Evolutionary conservation across 2,329 filamentous ascomycete genomes (phyloP).

Genomic region (Lachnellula willkommii): DNA sequence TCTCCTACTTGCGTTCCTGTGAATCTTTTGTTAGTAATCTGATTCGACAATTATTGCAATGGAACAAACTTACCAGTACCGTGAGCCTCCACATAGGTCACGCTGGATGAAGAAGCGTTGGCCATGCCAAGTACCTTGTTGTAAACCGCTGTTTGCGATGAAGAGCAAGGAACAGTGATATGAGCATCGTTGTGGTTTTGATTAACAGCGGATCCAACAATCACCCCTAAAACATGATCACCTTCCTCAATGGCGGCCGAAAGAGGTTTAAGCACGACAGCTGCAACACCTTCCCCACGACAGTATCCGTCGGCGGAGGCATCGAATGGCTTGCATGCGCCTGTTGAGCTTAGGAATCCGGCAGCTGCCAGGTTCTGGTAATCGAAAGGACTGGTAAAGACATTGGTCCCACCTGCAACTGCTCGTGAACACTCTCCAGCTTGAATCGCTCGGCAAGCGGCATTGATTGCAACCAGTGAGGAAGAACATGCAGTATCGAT

Average conservation of each 20-base stretch:
- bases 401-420: slow-evolving; percentile 38
- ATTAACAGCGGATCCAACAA: slow-evolving; percentile 48
- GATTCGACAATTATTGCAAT: background rate
- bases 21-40: background rate
- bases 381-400: slow-evolving; percentile 19
- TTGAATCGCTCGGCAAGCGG: slow-evolving; percentile 45
- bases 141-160: slow-evolving; percentile 23
- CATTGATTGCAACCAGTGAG: slow-evolving; percentile 47
- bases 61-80: slow-evolving; percentile 37
- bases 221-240: slow-evolving; percentile 52
- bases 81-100: slow-evolving; percentile 28
- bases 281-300: slow-evolving; percentile 55
- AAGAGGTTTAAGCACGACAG: slow-evolving; percentile 39
- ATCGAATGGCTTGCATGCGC: slow-evolving; percentile 47
- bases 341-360: slow-evolving; percentile 10
- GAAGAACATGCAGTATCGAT: slow-evolving; percentile 54
- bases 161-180: slow-evolving; percentile 15
- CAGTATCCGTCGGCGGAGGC: slow-evolving; percentile 56
- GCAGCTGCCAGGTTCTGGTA: slow-evolving; percentile 3
- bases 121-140: background rate
- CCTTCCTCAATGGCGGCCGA: slow-evolving; percentile 46
- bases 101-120: background rate
- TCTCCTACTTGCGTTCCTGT: slow-evolving; percentile 26
- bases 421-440: slow-evolving; percentile 34
- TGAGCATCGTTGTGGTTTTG: slow-evolving; percentile 10